phyloP scores from a whole-genome alignment of 257 asterid species.

The Lycium barbarum region DNA sequence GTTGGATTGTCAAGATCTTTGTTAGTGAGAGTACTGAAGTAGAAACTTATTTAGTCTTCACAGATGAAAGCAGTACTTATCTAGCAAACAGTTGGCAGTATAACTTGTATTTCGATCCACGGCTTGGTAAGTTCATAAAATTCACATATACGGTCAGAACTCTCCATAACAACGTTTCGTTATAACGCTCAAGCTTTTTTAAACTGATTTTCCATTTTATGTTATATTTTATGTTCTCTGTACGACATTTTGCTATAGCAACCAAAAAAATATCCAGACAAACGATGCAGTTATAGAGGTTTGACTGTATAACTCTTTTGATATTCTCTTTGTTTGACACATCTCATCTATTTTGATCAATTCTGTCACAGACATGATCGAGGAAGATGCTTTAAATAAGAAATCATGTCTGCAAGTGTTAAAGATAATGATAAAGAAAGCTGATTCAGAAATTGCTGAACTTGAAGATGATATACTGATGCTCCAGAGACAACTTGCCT shows the following conservation, averaged over 20 bases:
- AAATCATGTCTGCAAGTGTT: conserved; percentile 31
- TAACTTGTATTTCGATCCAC: neutral
- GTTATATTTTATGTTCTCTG: too few relatives aligned
- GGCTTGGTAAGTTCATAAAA: conserved; percentile 20
- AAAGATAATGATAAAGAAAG: neutral
- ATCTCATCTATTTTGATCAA: neutral
- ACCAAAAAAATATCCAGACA: too few relatives aligned
- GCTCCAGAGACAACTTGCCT: conserved; percentile 10
- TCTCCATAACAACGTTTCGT: too few relatives aligned
- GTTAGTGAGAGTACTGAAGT: neutral
- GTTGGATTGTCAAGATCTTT: neutral
- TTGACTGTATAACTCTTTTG: neutral
- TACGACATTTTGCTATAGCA: too few relatives aligned
- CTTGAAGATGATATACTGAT: conserved; percentile 24
- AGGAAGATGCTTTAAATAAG: conserved; percentile 26
- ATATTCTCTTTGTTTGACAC: neutral
- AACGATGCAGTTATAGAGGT: too few relatives aligned
- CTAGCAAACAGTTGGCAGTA: neutral
- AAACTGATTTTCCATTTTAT: too few relatives aligned
- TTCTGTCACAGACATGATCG: conserved; percentile 31
- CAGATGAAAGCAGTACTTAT: neutral
- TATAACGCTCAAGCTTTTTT: too few relatives aligned
- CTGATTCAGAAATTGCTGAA: conserved; percentile 28
- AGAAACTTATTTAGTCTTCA: neutral
- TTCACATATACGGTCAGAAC: neutral